A percentile compares a stretch with the other conserved stretches of the same genome.
These are phyloP conservation scores for Kondoa malvinella DNA, from an alignment of 768 basidiomycete species.

Conservation along the genomic window DNA sequence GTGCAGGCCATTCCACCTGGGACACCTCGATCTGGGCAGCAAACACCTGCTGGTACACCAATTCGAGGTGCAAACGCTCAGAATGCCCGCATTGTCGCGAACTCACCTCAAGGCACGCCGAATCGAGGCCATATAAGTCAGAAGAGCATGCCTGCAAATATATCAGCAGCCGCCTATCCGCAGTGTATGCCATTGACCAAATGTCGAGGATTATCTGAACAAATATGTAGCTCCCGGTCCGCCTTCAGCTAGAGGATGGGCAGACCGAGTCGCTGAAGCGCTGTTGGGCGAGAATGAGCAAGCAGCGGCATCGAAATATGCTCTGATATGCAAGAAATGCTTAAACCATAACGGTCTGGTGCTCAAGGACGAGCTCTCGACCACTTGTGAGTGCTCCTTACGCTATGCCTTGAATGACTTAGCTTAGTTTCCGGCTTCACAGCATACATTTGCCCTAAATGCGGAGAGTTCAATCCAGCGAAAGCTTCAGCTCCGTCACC, in stretches of 20 bases:
- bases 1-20: conserved; percentile 8
- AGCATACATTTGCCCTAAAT: conserved; percentile 80
- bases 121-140: conserved; percentile 1
- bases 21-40: conserved; percentile 1
- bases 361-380: conserved; percentile 61
- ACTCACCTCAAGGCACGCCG: neutral
- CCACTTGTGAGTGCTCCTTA: conserved; percentile 47
- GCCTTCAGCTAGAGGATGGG: conserved; percentile 54
- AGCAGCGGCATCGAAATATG: conserved; percentile 42
- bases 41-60: neutral
- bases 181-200: neutral
- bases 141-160: neutral
- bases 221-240: conserved; percentile 30
- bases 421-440: neutral
- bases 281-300: conserved; percentile 47
- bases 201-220: neutral
- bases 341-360: conserved; percentile 78
- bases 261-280: conserved; percentile 72
- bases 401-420: neutral
- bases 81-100: conserved; percentile 1
- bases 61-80: neutral
- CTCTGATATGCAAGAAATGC: conserved; percentile 73
- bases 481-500: conserved; percentile 5
- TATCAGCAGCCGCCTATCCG: neutral
- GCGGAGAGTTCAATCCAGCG: conserved; percentile 55